These are phyloP conservation scores for Gossypium anomalum DNA, from an alignment of 345 rosid genomes.

Conservation along the genomic window DNA sequence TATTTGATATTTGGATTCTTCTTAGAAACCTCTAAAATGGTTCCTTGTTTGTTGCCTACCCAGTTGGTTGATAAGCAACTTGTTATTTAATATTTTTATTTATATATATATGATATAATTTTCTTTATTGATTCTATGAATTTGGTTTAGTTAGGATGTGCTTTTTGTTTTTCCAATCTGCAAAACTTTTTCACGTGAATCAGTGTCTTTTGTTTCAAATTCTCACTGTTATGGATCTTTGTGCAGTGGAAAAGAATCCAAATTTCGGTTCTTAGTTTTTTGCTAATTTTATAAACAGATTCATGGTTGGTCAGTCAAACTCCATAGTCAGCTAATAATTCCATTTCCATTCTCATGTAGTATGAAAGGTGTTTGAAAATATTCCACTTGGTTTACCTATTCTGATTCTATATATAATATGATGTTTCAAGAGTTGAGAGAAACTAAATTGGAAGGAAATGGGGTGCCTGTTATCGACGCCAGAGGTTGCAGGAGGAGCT, in stretches of 20 bases:
- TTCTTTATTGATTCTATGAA: not conserved
- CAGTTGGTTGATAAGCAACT: conserved; percentile 13
- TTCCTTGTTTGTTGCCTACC: conserved; percentile 10
- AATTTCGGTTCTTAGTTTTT: conserved; percentile 19
- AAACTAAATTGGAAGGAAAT: conserved; percentile 29
- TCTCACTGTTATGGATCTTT: conserved; percentile 14
- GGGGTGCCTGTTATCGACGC: conserved; percentile 65
- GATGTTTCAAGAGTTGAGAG: conserved; percentile 4
- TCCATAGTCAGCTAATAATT: not conserved
- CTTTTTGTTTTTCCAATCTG: not conserved
- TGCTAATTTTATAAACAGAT: conserved; percentile 9
- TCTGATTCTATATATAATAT: conserved; percentile 1
- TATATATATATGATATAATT: not conserved
- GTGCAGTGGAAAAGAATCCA: conserved; percentile 19
- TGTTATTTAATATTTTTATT: conserved; percentile 12
- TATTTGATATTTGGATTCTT: conserved; percentile 6
- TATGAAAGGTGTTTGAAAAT: not conserved
- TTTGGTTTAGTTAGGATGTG: conserved; percentile 12
- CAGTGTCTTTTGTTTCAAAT: not conserved
- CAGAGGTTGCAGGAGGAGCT: conserved; percentile 37
- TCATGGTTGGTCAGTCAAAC: conserved; percentile 12
- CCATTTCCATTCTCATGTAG: not conserved
- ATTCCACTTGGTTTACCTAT: conserved; percentile 1
- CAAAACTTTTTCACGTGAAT: conserved; percentile 9
- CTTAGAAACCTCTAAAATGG: not conserved